Percentiles rank a stretch among this genome's conserved stretches.
These are phyloP conservation scores for Aeminium ludgeri DNA, from an alignment of 495 filamentous ascomycete genomes.

Conservation along the genomic window DNA sequence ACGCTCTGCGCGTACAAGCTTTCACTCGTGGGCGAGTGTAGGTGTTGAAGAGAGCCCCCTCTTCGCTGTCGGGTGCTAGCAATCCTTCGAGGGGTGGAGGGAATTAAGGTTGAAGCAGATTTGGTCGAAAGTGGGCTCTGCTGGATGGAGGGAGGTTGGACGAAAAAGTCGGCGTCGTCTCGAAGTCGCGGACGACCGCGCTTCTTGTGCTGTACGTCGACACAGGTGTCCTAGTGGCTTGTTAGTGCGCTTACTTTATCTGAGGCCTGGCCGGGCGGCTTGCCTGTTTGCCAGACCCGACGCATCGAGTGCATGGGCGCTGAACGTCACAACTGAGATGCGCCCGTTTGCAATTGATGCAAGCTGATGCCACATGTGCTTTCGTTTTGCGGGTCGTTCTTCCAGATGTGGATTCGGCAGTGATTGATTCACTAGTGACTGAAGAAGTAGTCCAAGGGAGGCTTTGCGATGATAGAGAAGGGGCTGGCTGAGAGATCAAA, in stretches of 20 bases:
- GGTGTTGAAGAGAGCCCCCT: conserved; percentile 9
- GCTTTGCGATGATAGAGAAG: neutral
- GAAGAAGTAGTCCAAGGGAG: conserved; percentile 9
- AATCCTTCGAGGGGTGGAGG: neutral
- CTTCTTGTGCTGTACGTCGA: conserved; percentile 95
- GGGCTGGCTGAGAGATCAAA: neutral
- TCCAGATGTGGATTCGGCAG: neutral
- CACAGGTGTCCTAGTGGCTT: conserved; percentile 55
- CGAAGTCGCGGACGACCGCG: conserved; percentile 79
- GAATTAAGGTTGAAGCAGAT: neutral
- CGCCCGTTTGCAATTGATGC: conserved; percentile 92
- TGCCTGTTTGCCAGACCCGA: conserved; percentile 49
- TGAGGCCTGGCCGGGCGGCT: conserved; percentile 17
- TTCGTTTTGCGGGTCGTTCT: conserved; percentile 55
- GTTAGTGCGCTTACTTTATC: too few species aligned
- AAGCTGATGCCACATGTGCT: conserved; percentile 90
- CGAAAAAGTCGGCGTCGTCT: conserved; percentile 46
- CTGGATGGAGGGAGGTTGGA: neutral
- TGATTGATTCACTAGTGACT: conserved; percentile 2
- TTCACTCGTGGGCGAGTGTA: conserved; percentile 10
- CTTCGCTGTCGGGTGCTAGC: conserved; percentile 4
- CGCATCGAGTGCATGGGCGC: conserved; percentile 45
- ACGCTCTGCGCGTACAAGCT: neutral
- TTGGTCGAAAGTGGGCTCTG: neutral
- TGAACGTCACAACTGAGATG: conserved; percentile 67